Base-by-base conservation (phyloP, 208 protist genomes). In the Leishmania amazonensis region DNA sequence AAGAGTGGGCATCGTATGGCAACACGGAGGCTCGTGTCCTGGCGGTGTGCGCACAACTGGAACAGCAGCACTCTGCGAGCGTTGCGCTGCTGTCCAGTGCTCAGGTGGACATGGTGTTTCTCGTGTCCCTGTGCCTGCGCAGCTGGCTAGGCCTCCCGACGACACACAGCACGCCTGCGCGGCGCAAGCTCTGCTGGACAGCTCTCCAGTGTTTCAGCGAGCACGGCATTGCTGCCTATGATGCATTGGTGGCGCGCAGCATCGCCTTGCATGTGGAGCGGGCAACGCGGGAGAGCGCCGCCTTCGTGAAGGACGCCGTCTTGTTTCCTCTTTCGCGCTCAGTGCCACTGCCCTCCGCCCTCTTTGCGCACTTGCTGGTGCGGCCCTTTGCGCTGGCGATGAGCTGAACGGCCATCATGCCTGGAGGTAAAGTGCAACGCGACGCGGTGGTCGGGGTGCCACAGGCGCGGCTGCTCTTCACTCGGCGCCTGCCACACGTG, bases 21-120 rank as follows among this genome's bases (percentile, higher is more conserved):
- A 31, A 79, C 47, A 38, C 49, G 6, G n/a, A 38, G 17, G 45
- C 64, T n/a, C 83, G 87, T 31, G 65, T 83, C 21, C 35, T 81
- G 38, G 62, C 85, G 9, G 82, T 91, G 60, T 76, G 64, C 13
- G 40, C 17, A 24, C 19, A 81, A 9, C 31, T 89, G 11, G 80
- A 82, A 13, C 5, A 35, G 24, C 28, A 80, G 7, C 45, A 79
- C 51, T 70, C 64, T 45, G 75, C 47, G 13, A 57, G 72, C 47
- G 28, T 13, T 0, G 35, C 49, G 13, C 35, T 88, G 15, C 75
- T 94, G 53, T 80, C 60, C 38, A 57, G 75, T 40, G 81, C 72
- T 15, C 83, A 87, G 51, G 85, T 93, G 7, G 91, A 95, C 75
- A 35, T 87, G 1, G 79, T 91, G 53, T 90, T 89, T 79, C 58